Base-by-base conservation (phyloP, 768 basidiomycete species). In the Daedalea quercina region DNA sequence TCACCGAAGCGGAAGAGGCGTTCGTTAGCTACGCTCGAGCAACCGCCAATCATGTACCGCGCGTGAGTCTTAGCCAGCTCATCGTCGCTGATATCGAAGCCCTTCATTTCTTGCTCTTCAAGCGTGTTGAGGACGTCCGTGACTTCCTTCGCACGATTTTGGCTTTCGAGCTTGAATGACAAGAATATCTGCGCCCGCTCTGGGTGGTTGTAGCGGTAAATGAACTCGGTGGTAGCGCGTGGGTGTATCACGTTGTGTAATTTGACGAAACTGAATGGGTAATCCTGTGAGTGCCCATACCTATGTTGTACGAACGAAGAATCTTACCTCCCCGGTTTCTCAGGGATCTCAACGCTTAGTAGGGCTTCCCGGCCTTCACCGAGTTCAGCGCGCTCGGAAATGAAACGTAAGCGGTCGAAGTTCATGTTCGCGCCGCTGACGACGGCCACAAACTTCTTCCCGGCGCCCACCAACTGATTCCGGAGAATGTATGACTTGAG, bases 351-450 rank as follows among this genome's bases (percentile, higher is more conserved):
- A n/a, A 97, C 90, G 62, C 89, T 90, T 59, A 98, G 76, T 44
- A 98, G 76, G 0, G 89, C 96, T 70, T 99, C 96, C 49, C 88
- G 79, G 11, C 95, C 87, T 69, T 99, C 96, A 57, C 96, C 96
- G 19, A 98, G 76, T 68, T 97, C 94, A 2, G 96, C 96, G 52
- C 96, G 93, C 67, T 99, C 96, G 19, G 96, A 90, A n/a, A 99
- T 94, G 65, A 98, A 99, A 9, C 96, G 82, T 44, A 99, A 70
- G 41, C 95, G 82, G 63, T 93, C 90, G 69, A 99, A 99, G 72
- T 99, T 98, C 91, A 99, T 96, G 71, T 99, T 98, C 17, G 95
- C 96, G 20, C 96, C 96, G 62, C 91, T 94, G 57, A 98, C 73
- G 49, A 97, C 84, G 4, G 82, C 94, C 26, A 97, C 94, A 58